Percentiles rank a stretch among this genome's conserved stretches.
These are phyloP conservation scores for Colletotrichum aenigma DNA, from an alignment of 2,329 filamentous ascomycete genomes.

Conservation along the genomic window DNA sequence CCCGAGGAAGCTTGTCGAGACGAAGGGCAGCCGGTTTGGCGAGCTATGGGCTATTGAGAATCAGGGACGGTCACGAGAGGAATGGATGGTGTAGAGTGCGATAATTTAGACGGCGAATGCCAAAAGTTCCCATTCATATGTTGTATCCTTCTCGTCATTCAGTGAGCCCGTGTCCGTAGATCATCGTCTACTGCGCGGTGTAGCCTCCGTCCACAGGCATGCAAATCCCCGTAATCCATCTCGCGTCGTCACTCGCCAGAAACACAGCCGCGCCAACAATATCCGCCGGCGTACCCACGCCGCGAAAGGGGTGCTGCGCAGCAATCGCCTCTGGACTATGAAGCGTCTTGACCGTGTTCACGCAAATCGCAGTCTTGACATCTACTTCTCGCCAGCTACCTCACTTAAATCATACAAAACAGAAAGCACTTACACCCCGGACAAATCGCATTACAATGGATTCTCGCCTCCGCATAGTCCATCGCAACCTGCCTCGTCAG, in stretches of 20 bases:
- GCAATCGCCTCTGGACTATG: neutral
- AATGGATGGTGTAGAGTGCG: neutral
- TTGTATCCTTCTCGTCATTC: neutral
- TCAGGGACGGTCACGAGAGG: neutral
- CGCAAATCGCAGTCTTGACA: neutral
- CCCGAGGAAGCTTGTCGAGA: slow-evolving; percentile 18
- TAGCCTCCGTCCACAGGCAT: neutral
- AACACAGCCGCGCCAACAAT: neutral
- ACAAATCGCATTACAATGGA: slow-evolving; percentile 59
- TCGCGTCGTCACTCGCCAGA: neutral
- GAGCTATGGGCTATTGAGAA: slow-evolving; percentile 34
- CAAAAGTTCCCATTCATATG: rapidly evolving
- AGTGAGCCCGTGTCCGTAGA: no score
- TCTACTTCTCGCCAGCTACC: neutral
- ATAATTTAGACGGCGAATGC: neutral
- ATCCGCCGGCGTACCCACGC: neutral
- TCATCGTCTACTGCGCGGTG: neutral
- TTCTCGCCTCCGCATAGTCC: slow-evolving; percentile 51
- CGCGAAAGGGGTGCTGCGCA: neutral
- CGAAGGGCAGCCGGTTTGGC: slow-evolving; percentile 30
- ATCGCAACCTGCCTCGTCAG: slow-evolving; percentile 51
- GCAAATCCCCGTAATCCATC: neutral
- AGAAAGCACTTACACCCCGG: slow-evolving; percentile 44
- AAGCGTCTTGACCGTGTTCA: neutral
- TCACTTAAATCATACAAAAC: neutral